phyloP scores from a whole-genome alignment of 139 green algal genomes.

The Chlorella sp. region DNA sequence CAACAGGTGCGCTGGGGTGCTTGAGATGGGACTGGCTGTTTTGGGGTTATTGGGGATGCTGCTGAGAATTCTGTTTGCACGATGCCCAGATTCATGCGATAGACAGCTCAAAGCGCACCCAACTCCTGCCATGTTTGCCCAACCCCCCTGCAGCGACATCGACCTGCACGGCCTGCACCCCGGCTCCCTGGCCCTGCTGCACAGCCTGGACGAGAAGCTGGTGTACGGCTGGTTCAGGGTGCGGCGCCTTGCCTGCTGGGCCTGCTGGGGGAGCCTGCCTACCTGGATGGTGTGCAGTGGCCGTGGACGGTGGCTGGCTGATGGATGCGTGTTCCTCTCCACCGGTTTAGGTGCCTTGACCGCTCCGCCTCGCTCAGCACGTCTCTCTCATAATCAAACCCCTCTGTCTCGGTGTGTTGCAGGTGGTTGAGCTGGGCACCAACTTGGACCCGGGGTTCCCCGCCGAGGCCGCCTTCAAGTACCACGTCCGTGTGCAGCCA shows the following conservation, averaged over 20 bases:
- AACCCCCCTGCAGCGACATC: not conserved
- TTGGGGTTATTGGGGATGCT: not conserved
- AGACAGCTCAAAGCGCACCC: no score
- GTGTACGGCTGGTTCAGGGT: slow-evolving; percentile 28
- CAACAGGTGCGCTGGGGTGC: slow-evolving; percentile 12
- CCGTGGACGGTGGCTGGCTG: no score
- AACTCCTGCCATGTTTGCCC: no score
- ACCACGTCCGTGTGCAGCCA: slow-evolving; percentile 15
- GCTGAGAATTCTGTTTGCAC: no score
- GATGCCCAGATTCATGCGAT: no score
- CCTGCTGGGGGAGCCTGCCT: not conserved
- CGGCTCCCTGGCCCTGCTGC: slow-evolving; percentile 25
- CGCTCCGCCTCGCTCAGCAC: not conserved
- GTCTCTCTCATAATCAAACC: not conserved
- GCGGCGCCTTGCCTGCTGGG: not conserved
- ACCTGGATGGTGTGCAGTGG: not conserved
- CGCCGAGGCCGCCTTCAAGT: not conserved
- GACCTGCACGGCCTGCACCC: slow-evolving; percentile 12
- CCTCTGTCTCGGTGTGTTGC: not conserved
- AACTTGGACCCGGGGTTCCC: slow-evolving; percentile 12
- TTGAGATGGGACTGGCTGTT: not conserved
- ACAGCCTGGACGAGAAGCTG: slow-evolving; percentile 15
- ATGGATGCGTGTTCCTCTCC: not conserved
- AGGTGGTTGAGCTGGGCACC: not conserved
- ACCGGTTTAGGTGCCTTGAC: not conserved